Percentiles rank a stretch among this genome's conserved stretches.
phyloP scores from a whole-genome alignment of 2,329 filamentous ascomycete genomes.

The Onygenales sp. region DNA sequence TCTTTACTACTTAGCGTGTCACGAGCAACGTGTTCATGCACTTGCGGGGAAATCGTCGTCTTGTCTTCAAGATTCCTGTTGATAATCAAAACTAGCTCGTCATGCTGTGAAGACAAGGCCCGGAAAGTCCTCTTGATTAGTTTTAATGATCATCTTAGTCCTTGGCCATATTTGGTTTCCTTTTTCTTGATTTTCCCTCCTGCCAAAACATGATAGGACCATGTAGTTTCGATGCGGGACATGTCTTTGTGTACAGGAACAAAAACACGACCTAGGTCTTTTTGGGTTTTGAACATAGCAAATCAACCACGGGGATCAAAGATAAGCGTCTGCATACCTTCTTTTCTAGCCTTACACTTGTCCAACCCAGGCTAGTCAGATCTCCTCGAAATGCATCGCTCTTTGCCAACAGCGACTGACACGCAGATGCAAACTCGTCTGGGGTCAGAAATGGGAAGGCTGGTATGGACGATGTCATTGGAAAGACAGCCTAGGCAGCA shows the following conservation, averaged over 20 bases:
- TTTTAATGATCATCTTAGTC: background rate
- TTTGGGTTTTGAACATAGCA: background rate
- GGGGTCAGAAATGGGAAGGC: conserved; percentile 5
- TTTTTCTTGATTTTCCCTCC: background rate
- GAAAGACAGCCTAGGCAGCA: background rate
- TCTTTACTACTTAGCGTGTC: background rate
- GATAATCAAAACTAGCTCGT: conserved; percentile 1
- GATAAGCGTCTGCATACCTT: background rate
- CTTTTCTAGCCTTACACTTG: conserved; percentile 1
- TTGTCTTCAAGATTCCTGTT: background rate
- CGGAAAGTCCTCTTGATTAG: background rate
- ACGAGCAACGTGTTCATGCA: background rate
- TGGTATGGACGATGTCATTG: background rate
- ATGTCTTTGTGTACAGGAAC: background rate
- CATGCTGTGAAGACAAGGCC: background rate
- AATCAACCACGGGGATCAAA: background rate
- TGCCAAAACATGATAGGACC: background rate
- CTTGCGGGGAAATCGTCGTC: background rate
- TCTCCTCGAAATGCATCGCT: background rate
- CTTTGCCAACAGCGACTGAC: conserved; percentile 1
- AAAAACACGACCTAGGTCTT: background rate
- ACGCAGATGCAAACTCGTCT: conserved; percentile 4
- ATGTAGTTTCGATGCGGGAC: too few species aligned
- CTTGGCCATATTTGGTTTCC: background rate
- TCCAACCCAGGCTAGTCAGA: background rate